These are phyloP conservation scores for Microdochium nivale DNA, from an alignment of 2,329 filamentous ascomycete species.

Conservation along the genomic window DNA sequence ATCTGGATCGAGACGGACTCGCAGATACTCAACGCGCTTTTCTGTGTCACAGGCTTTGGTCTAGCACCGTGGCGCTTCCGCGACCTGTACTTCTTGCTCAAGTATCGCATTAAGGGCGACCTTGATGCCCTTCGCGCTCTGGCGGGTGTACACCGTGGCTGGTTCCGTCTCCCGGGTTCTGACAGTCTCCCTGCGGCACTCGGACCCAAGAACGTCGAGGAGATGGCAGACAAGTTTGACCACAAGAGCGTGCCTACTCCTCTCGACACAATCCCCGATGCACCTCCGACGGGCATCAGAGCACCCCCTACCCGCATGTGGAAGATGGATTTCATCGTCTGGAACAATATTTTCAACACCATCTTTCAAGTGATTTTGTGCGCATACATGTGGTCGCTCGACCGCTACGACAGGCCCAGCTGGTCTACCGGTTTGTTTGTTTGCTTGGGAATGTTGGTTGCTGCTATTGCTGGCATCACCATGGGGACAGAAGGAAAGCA, in stretches of 20 bases:
- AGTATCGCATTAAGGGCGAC: constrained; percentile 48
- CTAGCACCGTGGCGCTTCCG: constrained; percentile 78
- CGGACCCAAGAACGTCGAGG: constrained; percentile 42
- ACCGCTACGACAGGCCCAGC: constrained; percentile 62
- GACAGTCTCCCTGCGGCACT: constrained; percentile 44
- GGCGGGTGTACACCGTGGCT: constrained; percentile 65
- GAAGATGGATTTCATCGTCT: constrained; percentile 75
- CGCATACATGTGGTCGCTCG: constrained; percentile 77
- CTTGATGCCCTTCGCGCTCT: constrained; percentile 54
- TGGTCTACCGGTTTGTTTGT: constrained; percentile 79
- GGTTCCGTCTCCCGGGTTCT: constrained; percentile 67
- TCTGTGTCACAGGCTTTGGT: constrained; percentile 81
- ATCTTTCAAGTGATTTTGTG: constrained; percentile 66
- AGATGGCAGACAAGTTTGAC: constrained; percentile 25
- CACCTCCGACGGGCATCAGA: constrained; percentile 63
- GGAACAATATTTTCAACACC: constrained; percentile 72
- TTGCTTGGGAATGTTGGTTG: constrained; percentile 61
- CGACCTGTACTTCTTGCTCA: constrained; percentile 65
- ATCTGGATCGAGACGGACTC: constrained; percentile 82
- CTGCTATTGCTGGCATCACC: constrained; percentile 59
- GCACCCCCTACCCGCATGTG: constrained; percentile 59
- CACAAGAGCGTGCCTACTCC: constrained; percentile 54
- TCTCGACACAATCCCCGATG: constrained; percentile 49
- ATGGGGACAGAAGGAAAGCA: constrained; percentile 64
- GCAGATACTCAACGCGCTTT: constrained; percentile 75